These are phyloP conservation scores for Stagonosporopsis cucurbitacearum DNA, from an alignment of 2,329 filamentous ascomycete species.

Conservation along the genomic window DNA sequence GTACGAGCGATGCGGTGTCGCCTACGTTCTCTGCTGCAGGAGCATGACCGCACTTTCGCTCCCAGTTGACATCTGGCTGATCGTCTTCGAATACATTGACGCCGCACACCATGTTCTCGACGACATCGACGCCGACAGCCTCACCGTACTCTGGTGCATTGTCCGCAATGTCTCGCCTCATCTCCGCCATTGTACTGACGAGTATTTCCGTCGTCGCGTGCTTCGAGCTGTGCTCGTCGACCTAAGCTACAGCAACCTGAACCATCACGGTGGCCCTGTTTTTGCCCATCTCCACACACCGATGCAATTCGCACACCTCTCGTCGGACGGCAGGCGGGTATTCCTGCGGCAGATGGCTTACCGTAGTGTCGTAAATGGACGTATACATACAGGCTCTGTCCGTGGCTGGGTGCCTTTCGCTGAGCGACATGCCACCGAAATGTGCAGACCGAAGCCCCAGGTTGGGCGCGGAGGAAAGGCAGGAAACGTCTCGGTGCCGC, in stretches of 20 bases:
- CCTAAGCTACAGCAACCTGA: conserved; percentile 27
- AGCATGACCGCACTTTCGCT: conserved; percentile 10
- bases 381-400: conserved; percentile 14
- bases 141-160: conserved; percentile 23
- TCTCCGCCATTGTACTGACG: conserved; percentile 25
- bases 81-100: conserved; percentile 22
- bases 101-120: neutral
- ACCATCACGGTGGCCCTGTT: conserved; percentile 16
- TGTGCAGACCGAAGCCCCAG: conserved; percentile 10
- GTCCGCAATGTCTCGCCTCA: conserved; percentile 26
- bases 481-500: conserved; percentile 2
- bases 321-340: conserved; percentile 14
- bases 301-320: conserved; percentile 24
- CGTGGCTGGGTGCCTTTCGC: conserved; percentile 31
- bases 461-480: conserved; percentile 13
- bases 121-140: conserved; percentile 15
- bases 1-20: conserved; percentile 5
- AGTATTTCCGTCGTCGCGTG: conserved; percentile 23
- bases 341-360: conserved; percentile 21
- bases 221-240: conserved; percentile 21
- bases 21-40: conserved; percentile 1
- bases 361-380: neutral
- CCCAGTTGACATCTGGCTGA: conserved; percentile 29
- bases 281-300: conserved; percentile 25
- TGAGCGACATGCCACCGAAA: conserved; percentile 24